Conservation (phyloP, 2,329 filamentous ascomycete genomes). For the Botrytis tulipae region DNA sequence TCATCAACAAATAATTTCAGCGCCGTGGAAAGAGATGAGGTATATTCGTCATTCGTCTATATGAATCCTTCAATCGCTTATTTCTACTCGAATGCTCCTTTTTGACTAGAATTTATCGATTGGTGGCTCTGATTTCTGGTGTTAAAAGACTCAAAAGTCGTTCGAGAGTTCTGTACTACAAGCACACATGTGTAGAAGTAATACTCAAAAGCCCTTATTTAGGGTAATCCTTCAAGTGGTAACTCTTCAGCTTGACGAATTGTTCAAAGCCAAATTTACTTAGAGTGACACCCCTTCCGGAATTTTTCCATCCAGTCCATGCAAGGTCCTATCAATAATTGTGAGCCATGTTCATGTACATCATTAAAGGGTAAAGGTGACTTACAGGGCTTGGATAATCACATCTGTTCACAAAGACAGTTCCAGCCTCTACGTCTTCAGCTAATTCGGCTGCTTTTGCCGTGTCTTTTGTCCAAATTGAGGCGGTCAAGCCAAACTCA, state of each 20-base stretch:
- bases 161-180: conserved; percentile 19
- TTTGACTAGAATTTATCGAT: conserved; percentile 15
- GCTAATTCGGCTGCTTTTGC: conserved; percentile 71
- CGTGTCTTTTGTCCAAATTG: conserved; percentile 92
- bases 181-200: conserved; percentile 18
- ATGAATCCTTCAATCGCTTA: conserved; percentile 20
- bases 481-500: conserved; percentile 91
- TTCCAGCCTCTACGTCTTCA: conserved; percentile 83
- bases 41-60: conserved; percentile 21
- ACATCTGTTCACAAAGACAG: conserved; percentile 92
- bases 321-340: conserved; percentile 67
- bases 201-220: conserved; percentile 40
- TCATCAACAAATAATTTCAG: conserved; percentile 2
- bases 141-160: conserved; percentile 16
- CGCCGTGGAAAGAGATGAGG: conserved; percentile 3
- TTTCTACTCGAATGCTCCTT: conserved; percentile 7
- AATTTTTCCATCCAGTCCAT: conserved; percentile 99
- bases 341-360: conserved; percentile 29
- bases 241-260: conserved; percentile 95
- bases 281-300: conserved; percentile 85
- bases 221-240: conserved; percentile 81
- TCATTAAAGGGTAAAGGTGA: conserved; percentile 31
- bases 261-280: conserved; percentile 91
- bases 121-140: conserved; percentile 13
- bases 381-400: conserved; percentile 89